A percentile compares a stretch with the other conserved stretches of the same genome.
phyloP scores from a whole-genome alignment of 495 filamentous ascomycete genomes.

The Aspergillus mulundensis region DNA sequence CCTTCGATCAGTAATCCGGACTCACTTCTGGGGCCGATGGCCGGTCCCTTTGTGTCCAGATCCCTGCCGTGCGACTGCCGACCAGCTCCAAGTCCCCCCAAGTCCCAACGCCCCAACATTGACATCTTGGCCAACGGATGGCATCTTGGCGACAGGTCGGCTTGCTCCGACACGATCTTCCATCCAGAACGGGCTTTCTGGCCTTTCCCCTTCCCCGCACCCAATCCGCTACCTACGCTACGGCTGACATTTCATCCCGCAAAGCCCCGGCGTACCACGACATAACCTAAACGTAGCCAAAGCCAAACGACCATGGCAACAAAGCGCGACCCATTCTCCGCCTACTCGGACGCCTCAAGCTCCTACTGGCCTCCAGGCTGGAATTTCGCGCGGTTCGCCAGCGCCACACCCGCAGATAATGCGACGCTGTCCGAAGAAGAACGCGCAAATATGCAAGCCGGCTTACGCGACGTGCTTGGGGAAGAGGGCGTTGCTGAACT shows the following conservation, averaged over 20 bases:
- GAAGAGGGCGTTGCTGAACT: slow-evolving; percentile 4
- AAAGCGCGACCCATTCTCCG: neutral
- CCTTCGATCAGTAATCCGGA: neutral
- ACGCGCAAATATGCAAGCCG: slow-evolving; percentile 5
- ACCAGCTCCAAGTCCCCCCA: too few relatives aligned
- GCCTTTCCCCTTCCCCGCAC: too few relatives aligned
- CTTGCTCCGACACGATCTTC: neutral
- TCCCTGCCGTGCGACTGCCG: neutral
- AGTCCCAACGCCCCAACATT: neutral
- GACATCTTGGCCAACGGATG: too few relatives aligned
- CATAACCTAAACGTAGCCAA: neutral
- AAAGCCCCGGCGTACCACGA: neutral
- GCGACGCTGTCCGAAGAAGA: slow-evolving; percentile 1
- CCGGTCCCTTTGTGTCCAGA: neutral
- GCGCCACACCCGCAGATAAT: slow-evolving; percentile 4
- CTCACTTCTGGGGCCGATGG: neutral
- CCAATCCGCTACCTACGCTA: too few relatives aligned
- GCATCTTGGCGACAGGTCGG: neutral
- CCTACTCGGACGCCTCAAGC: slow-evolving; percentile 7
- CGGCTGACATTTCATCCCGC: too few relatives aligned
- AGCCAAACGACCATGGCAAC: neutral
- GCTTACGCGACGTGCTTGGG: slow-evolving; percentile 4
- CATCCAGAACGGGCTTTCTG: too few relatives aligned
- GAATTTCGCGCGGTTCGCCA: slow-evolving; percentile 1
- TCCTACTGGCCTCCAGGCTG: slow-evolving; percentile 8